Evolutionary conservation across 2,329 filamentous ascomycete genomes (phyloP).

Genomic region (Thelonectria blattea): DNA sequence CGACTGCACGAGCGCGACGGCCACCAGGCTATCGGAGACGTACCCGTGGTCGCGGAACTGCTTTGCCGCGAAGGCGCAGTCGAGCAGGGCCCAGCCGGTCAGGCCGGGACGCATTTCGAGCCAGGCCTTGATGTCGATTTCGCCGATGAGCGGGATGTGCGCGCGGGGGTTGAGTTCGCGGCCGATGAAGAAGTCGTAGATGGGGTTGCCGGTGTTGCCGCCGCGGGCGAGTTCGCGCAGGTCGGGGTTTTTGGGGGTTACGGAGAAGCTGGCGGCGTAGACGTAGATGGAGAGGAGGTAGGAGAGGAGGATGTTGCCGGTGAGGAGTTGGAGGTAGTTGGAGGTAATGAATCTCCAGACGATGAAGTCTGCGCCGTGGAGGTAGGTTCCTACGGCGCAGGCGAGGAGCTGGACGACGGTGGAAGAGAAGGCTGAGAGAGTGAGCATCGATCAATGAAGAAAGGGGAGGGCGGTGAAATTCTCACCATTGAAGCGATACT

Average conservation of each 20-base stretch:
- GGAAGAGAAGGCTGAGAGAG: slow-evolving; percentile 77
- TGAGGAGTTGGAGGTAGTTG: slow-evolving; percentile 84
- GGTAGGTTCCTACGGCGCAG: slow-evolving; percentile 72
- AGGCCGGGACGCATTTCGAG: slow-evolving; percentile 87
- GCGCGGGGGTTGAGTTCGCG: slow-evolving; percentile 90
- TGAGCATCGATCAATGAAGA: no score
- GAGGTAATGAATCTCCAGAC: slow-evolving; percentile 91
- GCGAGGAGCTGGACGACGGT: slow-evolving; percentile 72
- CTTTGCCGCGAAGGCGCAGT: slow-evolving; percentile 81
- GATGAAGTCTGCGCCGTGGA: slow-evolving; percentile 77
- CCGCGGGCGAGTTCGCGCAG: slow-evolving; percentile 79
- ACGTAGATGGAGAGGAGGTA: slow-evolving; percentile 74
- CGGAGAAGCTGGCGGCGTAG: slow-evolving; percentile 78
- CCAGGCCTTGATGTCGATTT: slow-evolving; percentile 86
- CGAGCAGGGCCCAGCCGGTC: slow-evolving; percentile 82
- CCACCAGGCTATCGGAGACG: slow-evolving; percentile 81
- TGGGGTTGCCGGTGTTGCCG: slow-evolving; percentile 77
- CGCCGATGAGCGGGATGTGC: slow-evolving; percentile 75
- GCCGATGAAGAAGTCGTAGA: slow-evolving; percentile 97
- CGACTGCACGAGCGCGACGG: slow-evolving; percentile 75
- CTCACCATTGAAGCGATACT: slow-evolving; percentile 84
- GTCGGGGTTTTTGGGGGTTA: slow-evolving; percentile 72
- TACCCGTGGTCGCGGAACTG: slow-evolving; percentile 84
- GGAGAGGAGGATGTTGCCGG: slow-evolving; percentile 78
- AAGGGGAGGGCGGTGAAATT: no score